phyloP scores from a whole-genome alignment of 2,329 filamentous ascomycete genomes.

The Xylariaceae sp. region DNA sequence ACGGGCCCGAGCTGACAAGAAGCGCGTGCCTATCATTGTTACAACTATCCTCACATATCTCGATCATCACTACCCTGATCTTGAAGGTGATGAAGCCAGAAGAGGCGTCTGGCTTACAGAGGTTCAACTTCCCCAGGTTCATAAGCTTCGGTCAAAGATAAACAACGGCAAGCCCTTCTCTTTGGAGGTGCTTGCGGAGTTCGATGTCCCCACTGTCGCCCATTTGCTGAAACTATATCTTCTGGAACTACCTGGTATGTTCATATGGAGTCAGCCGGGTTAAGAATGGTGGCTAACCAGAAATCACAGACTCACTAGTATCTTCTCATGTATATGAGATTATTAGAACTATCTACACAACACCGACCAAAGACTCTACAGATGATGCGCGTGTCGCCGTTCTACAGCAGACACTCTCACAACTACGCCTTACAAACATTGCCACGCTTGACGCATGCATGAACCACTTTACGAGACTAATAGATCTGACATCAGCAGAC shows the following conservation, averaged over 20 bases:
- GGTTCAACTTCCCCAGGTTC: constrained; percentile 81
- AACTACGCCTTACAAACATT: constrained; percentile 94
- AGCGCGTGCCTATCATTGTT: constrained; percentile 89
- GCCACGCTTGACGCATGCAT: constrained; percentile 97
- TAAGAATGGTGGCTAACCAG: constrained; percentile 30
- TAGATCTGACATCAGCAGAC: constrained; percentile 94
- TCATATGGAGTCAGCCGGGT: neutral
- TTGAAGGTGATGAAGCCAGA: constrained; percentile 93
- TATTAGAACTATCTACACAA: constrained; percentile 93
- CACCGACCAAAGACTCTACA: constrained; percentile 73
- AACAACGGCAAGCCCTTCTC: constrained; percentile 85
- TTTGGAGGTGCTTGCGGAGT: constrained; percentile 77
- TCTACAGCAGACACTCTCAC: constrained; percentile 91
- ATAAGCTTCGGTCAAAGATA: constrained; percentile 78
- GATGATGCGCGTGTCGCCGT: constrained; percentile 84
- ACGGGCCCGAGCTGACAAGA: constrained; percentile 87
- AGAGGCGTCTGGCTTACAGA: constrained; percentile 94
- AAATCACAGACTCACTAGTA: constrained; percentile 80
- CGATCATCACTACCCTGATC: constrained; percentile 94
- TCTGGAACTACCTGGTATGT: constrained; percentile 86
- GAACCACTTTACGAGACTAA: constrained; percentile 95
- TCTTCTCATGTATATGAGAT: constrained; percentile 99
- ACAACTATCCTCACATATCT: constrained; percentile 93
- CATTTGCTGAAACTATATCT: constrained; percentile 93
- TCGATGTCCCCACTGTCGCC: constrained; percentile 92